Conservation (phyloP, 495 filamentous ascomycete genomes). For the Jackrogersella multiformis region DNA sequence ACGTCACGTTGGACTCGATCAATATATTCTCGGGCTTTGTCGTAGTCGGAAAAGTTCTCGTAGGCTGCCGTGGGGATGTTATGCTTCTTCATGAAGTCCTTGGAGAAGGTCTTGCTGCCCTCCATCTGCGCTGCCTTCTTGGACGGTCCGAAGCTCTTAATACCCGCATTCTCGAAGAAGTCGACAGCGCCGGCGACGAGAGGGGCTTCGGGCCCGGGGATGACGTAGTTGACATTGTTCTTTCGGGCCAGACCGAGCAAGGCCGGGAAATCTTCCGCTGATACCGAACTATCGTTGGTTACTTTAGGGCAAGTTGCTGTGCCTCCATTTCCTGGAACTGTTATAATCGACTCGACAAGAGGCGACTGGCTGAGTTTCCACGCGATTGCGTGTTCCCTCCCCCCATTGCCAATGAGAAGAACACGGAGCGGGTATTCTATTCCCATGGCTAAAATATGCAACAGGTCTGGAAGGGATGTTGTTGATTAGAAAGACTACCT, state of each 20-base stretch:
- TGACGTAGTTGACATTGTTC: conserved; percentile 80
- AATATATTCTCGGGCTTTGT: conserved; percentile 77
- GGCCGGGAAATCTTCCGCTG: conserved; percentile 76
- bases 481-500: neutral
- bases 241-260: conserved; percentile 79
- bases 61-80: conserved; percentile 83
- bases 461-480: neutral
- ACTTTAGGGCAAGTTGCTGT: conserved; percentile 78
- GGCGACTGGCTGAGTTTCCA: conserved; percentile 92
- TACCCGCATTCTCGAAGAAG: conserved; percentile 80
- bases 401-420: conserved; percentile 91
- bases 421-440: conserved; percentile 59
- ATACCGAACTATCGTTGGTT: conserved; percentile 72
- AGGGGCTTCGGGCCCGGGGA: conserved; percentile 92
- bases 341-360: conserved; percentile 70
- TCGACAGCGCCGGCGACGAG: conserved; percentile 90
- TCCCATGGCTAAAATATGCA: conserved; percentile 32
- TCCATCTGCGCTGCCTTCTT: conserved; percentile 90
- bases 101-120: conserved; percentile 95
- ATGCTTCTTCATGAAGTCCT: conserved; percentile 96
- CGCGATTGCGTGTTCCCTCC: conserved; percentile 91
- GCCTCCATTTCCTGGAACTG: conserved; percentile 87
- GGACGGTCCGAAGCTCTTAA: conserved; percentile 87
- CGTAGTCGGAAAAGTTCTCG: conserved; percentile 85
- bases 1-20: conserved; percentile 77